Conservation (phyloP, 306 rosid genomes). For the Prosopis cineraria region DNA sequence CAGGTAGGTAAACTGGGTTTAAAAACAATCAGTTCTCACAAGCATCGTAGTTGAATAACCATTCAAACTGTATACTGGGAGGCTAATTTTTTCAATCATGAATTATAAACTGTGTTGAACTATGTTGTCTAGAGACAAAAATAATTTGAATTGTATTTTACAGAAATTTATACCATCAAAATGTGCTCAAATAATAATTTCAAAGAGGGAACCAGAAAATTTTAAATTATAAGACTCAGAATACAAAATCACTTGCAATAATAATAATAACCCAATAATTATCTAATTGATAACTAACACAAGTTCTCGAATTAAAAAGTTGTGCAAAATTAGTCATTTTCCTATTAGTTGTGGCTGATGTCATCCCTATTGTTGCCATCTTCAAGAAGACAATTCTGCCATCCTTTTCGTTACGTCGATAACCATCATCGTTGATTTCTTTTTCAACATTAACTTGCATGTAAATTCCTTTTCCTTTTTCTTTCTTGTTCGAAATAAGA, state of each 20-base stretch:
- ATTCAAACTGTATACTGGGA: neutral
- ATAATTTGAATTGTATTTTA: neutral
- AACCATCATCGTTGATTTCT: neutral
- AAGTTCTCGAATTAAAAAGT: neutral
- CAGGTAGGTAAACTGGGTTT: constrained; percentile 55
- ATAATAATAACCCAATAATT: neutral
- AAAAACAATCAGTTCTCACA: constrained; percentile 1
- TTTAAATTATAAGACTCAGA: neutral
- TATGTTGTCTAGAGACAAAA: neutral
- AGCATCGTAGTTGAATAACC: neutral
- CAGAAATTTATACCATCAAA: neutral
- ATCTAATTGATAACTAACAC: neutral
- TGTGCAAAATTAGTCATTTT: neutral
- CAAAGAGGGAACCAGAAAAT: neutral
- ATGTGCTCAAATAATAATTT: neutral
- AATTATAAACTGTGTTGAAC: neutral
- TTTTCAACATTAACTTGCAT: neutral
- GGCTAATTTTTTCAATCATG: neutral
- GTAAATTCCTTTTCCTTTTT: neutral
- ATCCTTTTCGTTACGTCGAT: neutral
- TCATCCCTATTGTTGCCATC: neutral
- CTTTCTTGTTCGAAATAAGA: neutral
- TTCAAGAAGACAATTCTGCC: neutral
- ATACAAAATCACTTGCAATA: neutral
- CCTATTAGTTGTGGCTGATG: neutral